Conservation (phyloP, 306 rosid species). For the Boehmeria nivea region DNA sequence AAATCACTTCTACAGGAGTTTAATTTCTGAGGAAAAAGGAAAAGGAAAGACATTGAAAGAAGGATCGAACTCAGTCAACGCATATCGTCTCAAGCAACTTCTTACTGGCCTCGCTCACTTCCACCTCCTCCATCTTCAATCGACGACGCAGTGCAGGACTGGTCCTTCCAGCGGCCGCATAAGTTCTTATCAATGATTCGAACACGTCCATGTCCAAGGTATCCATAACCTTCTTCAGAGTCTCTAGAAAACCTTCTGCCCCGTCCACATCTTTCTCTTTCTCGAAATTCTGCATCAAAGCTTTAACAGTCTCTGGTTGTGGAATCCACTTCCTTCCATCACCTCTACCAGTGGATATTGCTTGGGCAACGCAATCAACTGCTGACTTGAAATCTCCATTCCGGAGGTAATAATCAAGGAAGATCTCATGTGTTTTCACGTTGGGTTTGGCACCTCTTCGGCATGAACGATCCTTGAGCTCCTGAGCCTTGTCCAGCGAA, state of each 20-base stretch:
- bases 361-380: constrained; percentile 55
- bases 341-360: constrained; percentile 59
- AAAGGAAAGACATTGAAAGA: background rate
- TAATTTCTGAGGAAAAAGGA: constrained; percentile 9
- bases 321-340: constrained; percentile 71
- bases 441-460: constrained; percentile 71
- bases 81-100: constrained; percentile 63
- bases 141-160: constrained; percentile 46
- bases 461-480: constrained; percentile 56
- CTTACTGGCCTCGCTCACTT: constrained; percentile 48
- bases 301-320: constrained; percentile 32
- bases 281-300: constrained; percentile 63
- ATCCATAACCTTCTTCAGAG: constrained; percentile 53
- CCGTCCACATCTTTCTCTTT: constrained; percentile 76
- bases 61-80: constrained; percentile 38
- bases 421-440: constrained; percentile 77
- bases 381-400: constrained; percentile 53
- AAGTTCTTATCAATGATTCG: constrained; percentile 76
- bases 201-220: constrained; percentile 47
- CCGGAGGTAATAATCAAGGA: constrained; percentile 52
- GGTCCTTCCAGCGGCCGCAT: constrained; percentile 66
- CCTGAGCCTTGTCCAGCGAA: constrained; percentile 64
- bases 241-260: constrained; percentile 67
- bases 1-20: constrained; percentile 25
- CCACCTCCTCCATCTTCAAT: constrained; percentile 82